Evolutionary conservation across 2,329 filamentous ascomycete genomes (phyloP).

Genomic region (Sarocladium brachiariae): DNA sequence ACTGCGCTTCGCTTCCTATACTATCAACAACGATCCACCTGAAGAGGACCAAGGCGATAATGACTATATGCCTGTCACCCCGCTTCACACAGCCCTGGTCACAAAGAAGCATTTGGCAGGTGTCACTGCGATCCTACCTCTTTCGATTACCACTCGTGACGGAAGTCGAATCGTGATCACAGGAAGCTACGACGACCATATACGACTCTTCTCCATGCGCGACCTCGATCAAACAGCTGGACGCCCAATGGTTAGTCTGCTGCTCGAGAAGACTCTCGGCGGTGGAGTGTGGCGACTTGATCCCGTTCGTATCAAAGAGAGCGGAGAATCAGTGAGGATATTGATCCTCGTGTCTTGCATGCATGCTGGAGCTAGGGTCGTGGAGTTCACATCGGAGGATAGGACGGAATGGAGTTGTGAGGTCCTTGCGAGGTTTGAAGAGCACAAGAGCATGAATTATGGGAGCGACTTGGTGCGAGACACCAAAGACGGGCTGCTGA

Average conservation of each 20-base stretch:
- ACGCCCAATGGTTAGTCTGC: constrained; percentile 37
- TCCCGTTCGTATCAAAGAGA: constrained; percentile 35
- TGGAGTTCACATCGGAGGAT: constrained; percentile 35
- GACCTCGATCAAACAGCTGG: constrained; percentile 34
- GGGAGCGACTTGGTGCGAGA: constrained; percentile 61
- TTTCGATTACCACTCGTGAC: constrained; percentile 37
- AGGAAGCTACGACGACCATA: constrained; percentile 83
- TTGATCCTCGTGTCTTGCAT: constrained; percentile 82
- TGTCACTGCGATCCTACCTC: constrained; percentile 77
- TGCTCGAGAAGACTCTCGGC: constrained; percentile 63
- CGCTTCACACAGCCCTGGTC: not conserved
- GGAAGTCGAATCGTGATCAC: constrained; percentile 61
- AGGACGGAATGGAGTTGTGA: constrained; percentile 50
- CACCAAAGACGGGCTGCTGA: constrained; percentile 20
- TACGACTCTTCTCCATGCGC: constrained; percentile 58
- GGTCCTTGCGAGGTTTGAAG: constrained; percentile 66
- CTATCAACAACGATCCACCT: not conserved
- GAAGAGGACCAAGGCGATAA: constrained; percentile 6
- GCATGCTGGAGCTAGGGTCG: constrained; percentile 75
- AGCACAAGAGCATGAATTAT: constrained; percentile 94
- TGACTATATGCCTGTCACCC: not conserved
- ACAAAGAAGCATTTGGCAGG: constrained; percentile 61
- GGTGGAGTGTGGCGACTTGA: constrained; percentile 84
- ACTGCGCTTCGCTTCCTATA: constrained; percentile 41
- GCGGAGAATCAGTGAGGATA: constrained; percentile 20